Conservation (phyloP, 1,139 yeast species). For the Lipomyces yarrowii region DNA sequence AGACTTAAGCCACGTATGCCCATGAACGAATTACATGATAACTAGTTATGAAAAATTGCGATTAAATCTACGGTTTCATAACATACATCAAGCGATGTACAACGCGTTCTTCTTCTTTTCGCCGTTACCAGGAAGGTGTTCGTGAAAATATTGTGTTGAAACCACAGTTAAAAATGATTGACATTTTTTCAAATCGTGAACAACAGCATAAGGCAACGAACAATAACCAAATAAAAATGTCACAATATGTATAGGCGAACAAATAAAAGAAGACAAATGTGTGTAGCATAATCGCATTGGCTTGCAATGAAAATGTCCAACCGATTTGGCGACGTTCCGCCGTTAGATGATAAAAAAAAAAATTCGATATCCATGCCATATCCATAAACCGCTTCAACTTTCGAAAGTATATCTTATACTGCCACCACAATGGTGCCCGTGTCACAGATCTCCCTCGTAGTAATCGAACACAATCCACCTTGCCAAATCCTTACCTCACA, state of each 20-base stretch:
- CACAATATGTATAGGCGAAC: not conserved
- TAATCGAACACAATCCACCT: not conserved
- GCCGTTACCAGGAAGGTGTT: not conserved
- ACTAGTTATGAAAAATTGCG: too few species aligned
- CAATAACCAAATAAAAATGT: not conserved
- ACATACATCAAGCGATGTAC: not conserved
- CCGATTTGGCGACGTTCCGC: not conserved
- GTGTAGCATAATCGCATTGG: not conserved
- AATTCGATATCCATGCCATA: not conserved
- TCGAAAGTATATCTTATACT: not conserved
- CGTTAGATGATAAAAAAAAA: not conserved
- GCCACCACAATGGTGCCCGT: not conserved
- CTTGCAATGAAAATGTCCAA: not conserved
- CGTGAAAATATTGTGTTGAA: not conserved
- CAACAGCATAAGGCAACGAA: not conserved
- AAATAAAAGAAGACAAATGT: not conserved
- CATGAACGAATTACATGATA: too few species aligned
- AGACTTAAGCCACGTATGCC: too few species aligned
- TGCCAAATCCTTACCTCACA: not conserved
- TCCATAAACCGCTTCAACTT: not conserved
- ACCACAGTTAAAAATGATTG: not conserved
- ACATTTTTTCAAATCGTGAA: not conserved
- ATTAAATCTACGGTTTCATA: not conserved
- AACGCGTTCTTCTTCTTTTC: not conserved
- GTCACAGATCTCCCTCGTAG: not conserved